phyloP scores from a whole-genome alignment of 345 rosid genomes.

The Lepidium didymum region DNA sequence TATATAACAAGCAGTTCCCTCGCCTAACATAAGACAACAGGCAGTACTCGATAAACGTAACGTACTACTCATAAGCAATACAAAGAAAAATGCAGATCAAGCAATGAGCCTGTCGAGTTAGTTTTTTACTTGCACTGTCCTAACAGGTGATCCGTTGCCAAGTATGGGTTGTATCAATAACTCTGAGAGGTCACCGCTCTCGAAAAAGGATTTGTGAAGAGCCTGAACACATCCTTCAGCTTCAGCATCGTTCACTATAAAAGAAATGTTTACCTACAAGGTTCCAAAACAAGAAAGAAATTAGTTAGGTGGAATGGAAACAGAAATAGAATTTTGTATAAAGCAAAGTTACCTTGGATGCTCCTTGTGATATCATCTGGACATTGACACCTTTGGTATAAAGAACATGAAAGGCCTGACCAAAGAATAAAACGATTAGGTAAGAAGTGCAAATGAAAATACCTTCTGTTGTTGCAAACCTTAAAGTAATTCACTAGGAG shows the following conservation, averaged over 20 bases:
- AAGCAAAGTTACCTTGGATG: constrained; percentile 71
- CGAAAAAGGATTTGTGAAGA: constrained; percentile 68
- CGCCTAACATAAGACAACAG: background rate
- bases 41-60: background rate
- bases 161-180: constrained; percentile 23
- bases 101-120: background rate
- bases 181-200: constrained; percentile 42
- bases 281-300: background rate
- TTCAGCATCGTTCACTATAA: constrained; percentile 72
- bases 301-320: background rate
- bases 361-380: constrained; percentile 99
- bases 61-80: constrained; percentile 8
- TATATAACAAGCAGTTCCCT: constrained; percentile 1
- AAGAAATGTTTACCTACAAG: constrained; percentile 78
- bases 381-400: constrained; percentile 82
- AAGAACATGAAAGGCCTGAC: constrained; percentile 81
- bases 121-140: constrained; percentile 26
- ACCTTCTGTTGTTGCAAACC: background rate
- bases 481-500: background rate
- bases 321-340: background rate
- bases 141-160: constrained; percentile 35
- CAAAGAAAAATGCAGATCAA: constrained; percentile 4
- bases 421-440: background rate
- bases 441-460: constrained; percentile 11
- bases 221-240: constrained; percentile 74